Percentiles rank a stretch among this genome's conserved stretches.
These are phyloP conservation scores for Podospora conica DNA, from an alignment of 495 filamentous ascomycete genomes.

Conservation along the genomic window DNA sequence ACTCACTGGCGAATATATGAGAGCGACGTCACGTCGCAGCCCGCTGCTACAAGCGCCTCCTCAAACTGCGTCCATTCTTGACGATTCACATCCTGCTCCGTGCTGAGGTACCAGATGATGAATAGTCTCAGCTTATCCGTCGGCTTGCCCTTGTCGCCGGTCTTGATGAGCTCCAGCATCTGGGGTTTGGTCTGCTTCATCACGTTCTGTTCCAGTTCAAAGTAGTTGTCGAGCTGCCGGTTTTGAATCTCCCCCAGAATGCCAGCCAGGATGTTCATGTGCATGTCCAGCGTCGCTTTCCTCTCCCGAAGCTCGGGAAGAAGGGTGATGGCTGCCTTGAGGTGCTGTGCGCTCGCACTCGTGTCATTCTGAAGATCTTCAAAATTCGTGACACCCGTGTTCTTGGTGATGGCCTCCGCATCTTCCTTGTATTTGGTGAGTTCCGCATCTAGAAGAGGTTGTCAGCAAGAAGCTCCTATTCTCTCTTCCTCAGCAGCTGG, in stretches of 20 bases:
- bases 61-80: slow-evolving; percentile 83
- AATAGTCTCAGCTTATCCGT: slow-evolving; percentile 88
- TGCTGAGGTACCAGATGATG: slow-evolving; percentile 96
- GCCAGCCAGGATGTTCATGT: slow-evolving; percentile 67
- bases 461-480: neutral
- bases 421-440: slow-evolving; percentile 94
- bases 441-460: slow-evolving; percentile 41
- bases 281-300: slow-evolving; percentile 90
- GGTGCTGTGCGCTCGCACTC: slow-evolving; percentile 80
- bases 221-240: slow-evolving; percentile 91
- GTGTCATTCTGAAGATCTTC: slow-evolving; percentile 91
- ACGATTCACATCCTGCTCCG: slow-evolving; percentile 78
- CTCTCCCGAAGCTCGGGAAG: slow-evolving; percentile 88
- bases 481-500: neutral
- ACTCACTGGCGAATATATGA: slow-evolving; percentile 77
- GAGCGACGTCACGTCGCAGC: slow-evolving; percentile 67
- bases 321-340: slow-evolving; percentile 90
- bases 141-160: slow-evolving; percentile 71
- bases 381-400: slow-evolving; percentile 86
- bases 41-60: slow-evolving; percentile 69
- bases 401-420: slow-evolving; percentile 87
- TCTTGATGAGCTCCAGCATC: slow-evolving; percentile 81
- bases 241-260: slow-evolving; percentile 41
- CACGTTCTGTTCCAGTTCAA: slow-evolving; percentile 90
- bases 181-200: slow-evolving; percentile 87